Base-by-base conservation (phyloP, 2,329 filamentous ascomycete species). In the Myriangium duriaei region DNA sequence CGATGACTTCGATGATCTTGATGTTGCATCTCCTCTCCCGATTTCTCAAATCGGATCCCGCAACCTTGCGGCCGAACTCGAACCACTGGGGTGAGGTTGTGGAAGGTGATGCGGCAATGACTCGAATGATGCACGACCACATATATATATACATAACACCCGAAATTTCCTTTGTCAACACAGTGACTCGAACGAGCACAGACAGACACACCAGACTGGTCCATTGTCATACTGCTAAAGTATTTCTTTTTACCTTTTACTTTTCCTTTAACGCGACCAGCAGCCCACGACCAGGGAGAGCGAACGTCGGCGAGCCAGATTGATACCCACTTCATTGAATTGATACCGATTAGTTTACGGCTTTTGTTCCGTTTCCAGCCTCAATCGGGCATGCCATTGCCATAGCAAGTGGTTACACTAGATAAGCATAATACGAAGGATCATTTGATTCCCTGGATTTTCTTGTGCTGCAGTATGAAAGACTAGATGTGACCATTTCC, bases 11-110 rank as follows among this genome's bases (percentile, higher is more conserved):
- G 21, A 26, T 26, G 21, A n/a, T 7, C 21, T 26, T 26, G 21
- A 26, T 26, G n/a, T 26, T 26, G 21, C 21, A 7, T 26, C 21
- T 26, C 21, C 21, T 7, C 21, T 7, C 21, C 21, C 21, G n/a
- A 26, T 26, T n/a, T 26, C 21, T 7, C 21, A 37, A n/a, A 11
- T 12, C 17, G 30, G 13, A 9, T 19, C 28, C 19, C 19, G 36
- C 16, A 24, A 12, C 11, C 24, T 39, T 19, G 36, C 36, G 11
- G 14, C 17, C 16, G 36, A 39, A 30, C 29, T 39, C 28, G 36
- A 39, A 19, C 36, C 36, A 12, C 14, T 39, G 6, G 36, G 36
- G 7, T 39, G 6, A 29, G 14, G 19, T 12, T 14, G 17, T 18
- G 15, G 24, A 5, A 11, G 24, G 24, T 16, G n/a, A 31, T 13